Evolutionary conservation across 2,329 filamentous ascomycete species (phyloP), one percentile per base, ranked within the genome.

Genomic region (Talaromyces sp.): DNA sequence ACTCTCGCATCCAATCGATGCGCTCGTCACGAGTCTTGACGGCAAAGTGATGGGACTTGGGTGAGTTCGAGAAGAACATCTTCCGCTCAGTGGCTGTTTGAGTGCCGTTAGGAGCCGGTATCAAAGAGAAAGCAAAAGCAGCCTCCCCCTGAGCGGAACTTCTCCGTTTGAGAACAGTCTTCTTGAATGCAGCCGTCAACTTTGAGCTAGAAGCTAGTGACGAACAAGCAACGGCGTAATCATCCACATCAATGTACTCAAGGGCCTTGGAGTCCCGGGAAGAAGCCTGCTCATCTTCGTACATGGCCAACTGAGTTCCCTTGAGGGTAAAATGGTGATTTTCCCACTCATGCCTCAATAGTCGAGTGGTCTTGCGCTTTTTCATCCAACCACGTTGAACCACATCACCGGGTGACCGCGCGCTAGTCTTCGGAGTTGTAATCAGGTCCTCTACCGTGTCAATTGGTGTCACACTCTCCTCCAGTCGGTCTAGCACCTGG

Each of bases 31-130:
- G 85, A 68, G 82, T 86, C 77, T 89, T 89, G 67, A 97, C 93
- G 0, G 93, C 91, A 73, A 98, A 98, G 73, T 98, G 91, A 71
- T 98, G 93, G 51, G 90, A 89, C 82, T 96, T 97, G 68, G 86
- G 86, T 11, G 84, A 86, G 59, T 84, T 69, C 10, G 64, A 54
- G 64, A 78, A 74, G 53, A 74, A 54, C 49, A 65, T 32, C 50
- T 69, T 72, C 17, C 66, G 67, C 72, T 77, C 70, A 80, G 66
- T 61, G 70, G 83, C 81, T 21, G 84, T 76, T 75, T 81, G 84
- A 58, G 65, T 78, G 60, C 69, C 75, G 65, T 73, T 81, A 64
- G 72, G 66, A 0, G 77, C 66, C 0, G 79, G 77, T 32, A 79
- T 70, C 7, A 80, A 58, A 0, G 76, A 77, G 61, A 80, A 80